Percentiles rank a stretch among this genome's conserved stretches.
Conservation (phyloP, 2,329 filamentous ascomycete genomes). For the Hirsutella minnesotensis region DNA sequence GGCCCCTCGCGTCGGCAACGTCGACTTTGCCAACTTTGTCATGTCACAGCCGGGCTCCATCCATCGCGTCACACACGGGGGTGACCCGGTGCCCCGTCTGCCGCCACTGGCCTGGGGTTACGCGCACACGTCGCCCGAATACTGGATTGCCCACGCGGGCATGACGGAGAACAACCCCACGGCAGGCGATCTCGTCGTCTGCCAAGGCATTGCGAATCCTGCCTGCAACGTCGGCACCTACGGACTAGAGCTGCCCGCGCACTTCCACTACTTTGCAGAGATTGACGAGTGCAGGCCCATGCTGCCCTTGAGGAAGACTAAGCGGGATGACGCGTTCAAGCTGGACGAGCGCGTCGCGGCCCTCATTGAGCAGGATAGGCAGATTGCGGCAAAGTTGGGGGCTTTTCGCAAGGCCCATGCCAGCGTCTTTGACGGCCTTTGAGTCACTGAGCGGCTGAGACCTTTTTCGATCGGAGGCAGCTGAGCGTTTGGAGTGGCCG, state of each 20-base stretch:
- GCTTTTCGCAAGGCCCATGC: no score
- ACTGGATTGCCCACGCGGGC: neutral
- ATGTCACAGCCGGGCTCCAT: neutral
- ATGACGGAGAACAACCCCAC: neutral
- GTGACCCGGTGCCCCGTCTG: neutral
- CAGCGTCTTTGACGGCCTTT: no score
- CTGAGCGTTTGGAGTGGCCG: no score
- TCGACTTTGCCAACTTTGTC: neutral
- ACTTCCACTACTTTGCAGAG: neutral
- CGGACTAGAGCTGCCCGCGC: neutral
- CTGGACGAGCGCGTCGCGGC: no score
- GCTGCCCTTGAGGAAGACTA: neutral
- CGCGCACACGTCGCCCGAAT: neutral
- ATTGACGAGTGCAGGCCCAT: neutral
- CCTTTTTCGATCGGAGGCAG: no score
- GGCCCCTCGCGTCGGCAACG: neutral
- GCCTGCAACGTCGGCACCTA: neutral
- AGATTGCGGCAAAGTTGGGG: no score
- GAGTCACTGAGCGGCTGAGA: no score
- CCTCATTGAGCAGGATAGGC: no score
- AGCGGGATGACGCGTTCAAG: no score
- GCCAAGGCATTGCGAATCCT: neutral
- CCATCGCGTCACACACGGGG: neutral
- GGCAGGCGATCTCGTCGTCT: neutral
- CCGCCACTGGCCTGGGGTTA: neutral